Base-by-base conservation (phyloP, 768 basidiomycete genomes). In the Trametes punicea region DNA sequence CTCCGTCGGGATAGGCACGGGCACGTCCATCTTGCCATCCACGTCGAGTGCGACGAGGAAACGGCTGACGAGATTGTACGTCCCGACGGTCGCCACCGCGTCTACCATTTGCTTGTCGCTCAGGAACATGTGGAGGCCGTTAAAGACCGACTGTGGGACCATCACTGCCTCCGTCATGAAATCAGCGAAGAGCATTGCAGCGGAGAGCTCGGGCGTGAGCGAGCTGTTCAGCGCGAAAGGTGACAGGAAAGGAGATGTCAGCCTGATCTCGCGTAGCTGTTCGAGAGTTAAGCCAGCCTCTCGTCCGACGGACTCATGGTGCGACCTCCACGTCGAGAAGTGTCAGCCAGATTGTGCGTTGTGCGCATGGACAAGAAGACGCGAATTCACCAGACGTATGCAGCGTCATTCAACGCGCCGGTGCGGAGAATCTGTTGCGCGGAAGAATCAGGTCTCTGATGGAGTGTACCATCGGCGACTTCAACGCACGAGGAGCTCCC, bases 401-500 rank as follows among this genome's bases (percentile, higher is more conserved):
- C 51, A 1, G 67, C 64, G n/a, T 62, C 60, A 48, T 65, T 70
- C 41, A 71, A 45, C 20, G 53, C 62, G 4, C 60, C 64, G 10
- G 62, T 61, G 13, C 70, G 66, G 21, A 71, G 57, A 47, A 70
- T 69, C 67, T 70, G 40, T 3, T 7, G 36, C 5, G n/a, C 3
- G 10, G 27, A 3, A 30, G 38, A 16, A 13, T 3, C 16, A 7
- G 4, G 15, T 4, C 2, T 26, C 16, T 27, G 30, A 16, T 5
- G 23, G 16, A 16, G 15, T 36, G 26, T 11, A 9, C n/a, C n/a
- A n/a, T n/a, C 16, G 23, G n/a, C 34, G 36, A 25, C 31, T 7
- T 13, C 8, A 5, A 57, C 70, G 52, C 48, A 73, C 73, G 38
- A 73, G 62, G 18, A 74, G 63, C 51, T 75, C 74, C 15, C 74